Evolutionary conservation across 2,329 filamentous ascomycete genomes (phyloP).

Genomic region (Coniochaeta hoffmannii): DNA sequence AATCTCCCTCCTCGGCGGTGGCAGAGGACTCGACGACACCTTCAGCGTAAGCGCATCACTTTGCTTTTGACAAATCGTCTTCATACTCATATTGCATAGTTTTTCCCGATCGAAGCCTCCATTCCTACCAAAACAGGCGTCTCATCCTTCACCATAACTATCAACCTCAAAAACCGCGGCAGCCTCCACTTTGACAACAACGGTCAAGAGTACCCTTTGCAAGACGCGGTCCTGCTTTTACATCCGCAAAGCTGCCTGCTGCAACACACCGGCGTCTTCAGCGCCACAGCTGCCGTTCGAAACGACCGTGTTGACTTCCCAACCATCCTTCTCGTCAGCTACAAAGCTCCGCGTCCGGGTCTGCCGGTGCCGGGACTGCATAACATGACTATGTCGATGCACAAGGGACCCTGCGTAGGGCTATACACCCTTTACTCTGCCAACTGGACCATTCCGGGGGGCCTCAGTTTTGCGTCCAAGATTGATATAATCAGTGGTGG

Average conservation of each 20-base stretch:
- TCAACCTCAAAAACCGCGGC: constrained; percentile 40
- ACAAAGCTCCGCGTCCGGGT: constrained; percentile 3
- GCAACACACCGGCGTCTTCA: constrained; percentile 32
- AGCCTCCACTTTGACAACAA: constrained; percentile 47
- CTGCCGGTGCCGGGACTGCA: constrained; percentile 7
- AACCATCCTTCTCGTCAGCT: constrained; percentile 5
- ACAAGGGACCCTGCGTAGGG: constrained; percentile 4
- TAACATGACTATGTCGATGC: constrained; percentile 7
- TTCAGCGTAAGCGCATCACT: constrained; percentile 29
- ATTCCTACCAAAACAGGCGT: constrained; percentile 44
- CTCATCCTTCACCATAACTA: constrained; percentile 49
- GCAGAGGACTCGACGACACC: constrained; percentile 51
- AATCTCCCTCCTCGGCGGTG: constrained; percentile 36
- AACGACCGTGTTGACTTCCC: constrained; percentile 29
- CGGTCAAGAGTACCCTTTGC: constrained; percentile 44
- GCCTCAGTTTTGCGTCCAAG: constrained; percentile 5
- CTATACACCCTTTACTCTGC: constrained; percentile 6
- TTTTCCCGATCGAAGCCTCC: constrained; percentile 28
- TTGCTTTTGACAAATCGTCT: background rate
- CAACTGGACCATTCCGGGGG: constrained; percentile 7
- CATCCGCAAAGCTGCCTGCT: constrained; percentile 49
- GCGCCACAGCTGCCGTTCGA: constrained; percentile 35
- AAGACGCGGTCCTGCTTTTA: constrained; percentile 49
- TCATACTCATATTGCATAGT: constrained; percentile 13
- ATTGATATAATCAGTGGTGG: constrained; percentile 7